Evolutionary conservation across 2,329 filamentous ascomycete genomes (phyloP).

Genomic region (Aspergillus sp.): DNA sequence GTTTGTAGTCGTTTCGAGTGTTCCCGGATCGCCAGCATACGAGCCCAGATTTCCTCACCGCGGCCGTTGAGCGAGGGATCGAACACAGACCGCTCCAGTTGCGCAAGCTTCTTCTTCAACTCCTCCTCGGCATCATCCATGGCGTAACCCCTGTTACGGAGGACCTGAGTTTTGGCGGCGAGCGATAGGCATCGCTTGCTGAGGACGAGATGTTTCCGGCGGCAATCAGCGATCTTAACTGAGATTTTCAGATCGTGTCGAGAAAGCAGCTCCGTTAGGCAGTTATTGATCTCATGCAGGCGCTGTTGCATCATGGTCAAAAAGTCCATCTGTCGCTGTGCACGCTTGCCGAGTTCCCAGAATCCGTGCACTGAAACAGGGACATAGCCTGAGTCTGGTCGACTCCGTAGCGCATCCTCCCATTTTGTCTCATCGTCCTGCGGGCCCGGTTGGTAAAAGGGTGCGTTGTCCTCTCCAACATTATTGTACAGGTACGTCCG

Average conservation of each 20-base stretch:
- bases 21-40: slow-evolving; percentile 63
- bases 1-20: slow-evolving; percentile 58
- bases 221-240: slow-evolving; percentile 58
- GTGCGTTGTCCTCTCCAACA: slow-evolving; percentile 58
- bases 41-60: slow-evolving; percentile 66
- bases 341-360: slow-evolving; percentile 57
- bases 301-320: slow-evolving; percentile 59
- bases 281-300: slow-evolving; percentile 65
- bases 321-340: slow-evolving; percentile 57
- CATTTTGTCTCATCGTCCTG: slow-evolving; percentile 62
- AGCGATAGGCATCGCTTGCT: slow-evolving; percentile 61
- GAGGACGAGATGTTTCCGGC: slow-evolving; percentile 59
- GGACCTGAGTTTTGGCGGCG: slow-evolving; percentile 63
- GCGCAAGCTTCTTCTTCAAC: slow-evolving; percentile 60
- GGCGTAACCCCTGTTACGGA: slow-evolving; percentile 64
- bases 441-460: slow-evolving; percentile 59
- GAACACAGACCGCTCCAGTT: slow-evolving; percentile 58
- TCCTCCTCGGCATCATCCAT: slow-evolving; percentile 65
- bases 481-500: slow-evolving; percentile 65
- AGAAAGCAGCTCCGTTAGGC: slow-evolving; percentile 58
- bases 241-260: slow-evolving; percentile 62
- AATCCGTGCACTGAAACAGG: slow-evolving; percentile 63
- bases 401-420: slow-evolving; percentile 63
- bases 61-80: slow-evolving; percentile 61
- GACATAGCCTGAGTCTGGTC: slow-evolving; percentile 58